A percentile compares a stretch with the other conserved stretches of the same genome.
Evolutionary conservation across 177 flowering plant genomes (phyloP).

Genomic region (Telopea speciosissima): DNA sequence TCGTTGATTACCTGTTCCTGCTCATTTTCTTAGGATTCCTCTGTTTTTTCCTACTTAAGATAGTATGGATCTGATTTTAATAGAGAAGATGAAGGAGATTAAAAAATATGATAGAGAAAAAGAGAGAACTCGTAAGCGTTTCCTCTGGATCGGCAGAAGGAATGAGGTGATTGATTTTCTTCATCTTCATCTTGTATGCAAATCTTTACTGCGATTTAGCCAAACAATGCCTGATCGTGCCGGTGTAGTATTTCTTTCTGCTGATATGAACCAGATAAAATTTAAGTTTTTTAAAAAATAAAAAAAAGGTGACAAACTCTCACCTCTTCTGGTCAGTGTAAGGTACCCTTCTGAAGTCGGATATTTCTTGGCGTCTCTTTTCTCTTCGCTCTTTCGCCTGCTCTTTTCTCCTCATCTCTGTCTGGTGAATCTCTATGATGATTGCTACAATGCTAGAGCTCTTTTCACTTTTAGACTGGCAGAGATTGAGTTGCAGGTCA

Average conservation of each 20-base stretch:
- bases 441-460: no score
- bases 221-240: no score
- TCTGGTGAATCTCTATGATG: no score
- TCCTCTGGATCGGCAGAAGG: not conserved
- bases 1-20: conserved; percentile 67
- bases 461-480: no score
- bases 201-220: no score
- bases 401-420: conserved; percentile 39
- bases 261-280: no score
- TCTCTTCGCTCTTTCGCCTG: conserved; percentile 58
- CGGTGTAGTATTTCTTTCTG: no score
- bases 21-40: conserved; percentile 57
- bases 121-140: not conserved
- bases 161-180: conserved; percentile 3
- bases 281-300: no score
- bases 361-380: conserved; percentile 55
- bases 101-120: not conserved
- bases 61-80: conserved; percentile 35
- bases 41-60: conserved; percentile 44
- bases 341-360: conserved; percentile 63
- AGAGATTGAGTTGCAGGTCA: no score
- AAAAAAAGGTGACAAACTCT: no score
- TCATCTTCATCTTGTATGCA: not conserved
- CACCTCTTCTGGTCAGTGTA: conserved; percentile 70
- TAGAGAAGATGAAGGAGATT: not conserved